Evolutionary conservation across 2,329 filamentous ascomycete species (phyloP).

Genomic region (Aspergillus sergii): DNA sequence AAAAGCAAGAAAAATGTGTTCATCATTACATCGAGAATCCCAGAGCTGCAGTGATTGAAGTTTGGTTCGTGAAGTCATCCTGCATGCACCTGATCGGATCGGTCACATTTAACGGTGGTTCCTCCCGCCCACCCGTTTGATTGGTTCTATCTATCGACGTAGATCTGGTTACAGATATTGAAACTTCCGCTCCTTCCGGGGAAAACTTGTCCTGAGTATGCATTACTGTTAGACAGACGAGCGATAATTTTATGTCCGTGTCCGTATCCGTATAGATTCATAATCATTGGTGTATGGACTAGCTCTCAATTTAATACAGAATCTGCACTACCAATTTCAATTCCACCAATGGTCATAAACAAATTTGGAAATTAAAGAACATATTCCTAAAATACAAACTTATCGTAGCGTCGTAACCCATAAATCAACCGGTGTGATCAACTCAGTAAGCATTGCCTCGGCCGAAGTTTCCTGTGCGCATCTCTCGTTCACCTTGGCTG

Average conservation of each 20-base stretch:
- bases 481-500: slow-evolving; percentile 38
- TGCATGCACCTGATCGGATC: slow-evolving; percentile 2
- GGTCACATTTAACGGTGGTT: background rate
- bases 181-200: background rate
- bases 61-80: background rate
- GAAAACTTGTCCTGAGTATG: background rate
- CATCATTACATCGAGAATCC: background rate
- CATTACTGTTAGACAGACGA: too few species aligned
- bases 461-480: slow-evolving; percentile 32
- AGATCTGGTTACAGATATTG: background rate
- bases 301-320: background rate
- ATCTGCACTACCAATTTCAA: background rate
- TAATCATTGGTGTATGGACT: background rate
- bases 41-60: background rate
- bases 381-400: background rate
- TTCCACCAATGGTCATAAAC: background rate
- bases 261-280: background rate
- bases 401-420: background rate
- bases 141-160: background rate
- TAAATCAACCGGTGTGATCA: background rate
- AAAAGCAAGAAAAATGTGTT: background rate
- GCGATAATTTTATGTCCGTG: too few species aligned
- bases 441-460: background rate
- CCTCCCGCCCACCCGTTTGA: background rate
- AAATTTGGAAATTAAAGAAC: background rate